These are phyloP conservation scores for Nyctanthes arbortristis DNA, from an alignment of 257 asterid genomes.

Conservation along the genomic window DNA sequence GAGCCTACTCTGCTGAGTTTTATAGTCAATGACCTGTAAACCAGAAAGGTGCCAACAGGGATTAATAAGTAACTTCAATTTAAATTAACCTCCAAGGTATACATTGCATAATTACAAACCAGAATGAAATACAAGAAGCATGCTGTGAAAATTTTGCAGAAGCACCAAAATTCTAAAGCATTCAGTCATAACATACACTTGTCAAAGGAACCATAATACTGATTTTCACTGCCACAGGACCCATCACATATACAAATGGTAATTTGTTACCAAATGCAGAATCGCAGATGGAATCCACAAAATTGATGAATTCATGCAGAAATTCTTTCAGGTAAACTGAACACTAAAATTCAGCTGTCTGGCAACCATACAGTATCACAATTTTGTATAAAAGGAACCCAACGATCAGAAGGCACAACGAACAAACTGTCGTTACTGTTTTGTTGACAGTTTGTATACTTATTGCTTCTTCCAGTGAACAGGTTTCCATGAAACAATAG, in stretches of 20 bases:
- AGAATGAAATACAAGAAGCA: neutral
- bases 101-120: neutral
- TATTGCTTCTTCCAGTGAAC: no score
- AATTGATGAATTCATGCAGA: neutral
- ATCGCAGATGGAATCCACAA: neutral
- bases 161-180: neutral
- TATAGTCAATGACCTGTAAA: conserved; percentile 83
- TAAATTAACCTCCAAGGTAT: neutral
- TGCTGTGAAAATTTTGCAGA: neutral
- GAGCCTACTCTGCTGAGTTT: conserved; percentile 93
- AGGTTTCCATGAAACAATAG: no score
- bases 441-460: no score
- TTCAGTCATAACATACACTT: neutral
- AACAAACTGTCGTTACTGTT: no score
- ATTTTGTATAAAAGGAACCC: neutral
- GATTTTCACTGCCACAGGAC: neutral
- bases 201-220: neutral
- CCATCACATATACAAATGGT: neutral
- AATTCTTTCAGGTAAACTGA: neutral
- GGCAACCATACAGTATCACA: neutral
- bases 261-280: neutral
- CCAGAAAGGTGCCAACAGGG: conserved; percentile 11
- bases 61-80: neutral
- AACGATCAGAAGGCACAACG: no score
- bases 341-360: neutral